A percentile compares a stretch with the other conserved stretches of the same genome.
Evolutionary conservation across 768 basidiomycete genomes (phyloP).

Genomic region (Pisolithus tinctorius): DNA sequence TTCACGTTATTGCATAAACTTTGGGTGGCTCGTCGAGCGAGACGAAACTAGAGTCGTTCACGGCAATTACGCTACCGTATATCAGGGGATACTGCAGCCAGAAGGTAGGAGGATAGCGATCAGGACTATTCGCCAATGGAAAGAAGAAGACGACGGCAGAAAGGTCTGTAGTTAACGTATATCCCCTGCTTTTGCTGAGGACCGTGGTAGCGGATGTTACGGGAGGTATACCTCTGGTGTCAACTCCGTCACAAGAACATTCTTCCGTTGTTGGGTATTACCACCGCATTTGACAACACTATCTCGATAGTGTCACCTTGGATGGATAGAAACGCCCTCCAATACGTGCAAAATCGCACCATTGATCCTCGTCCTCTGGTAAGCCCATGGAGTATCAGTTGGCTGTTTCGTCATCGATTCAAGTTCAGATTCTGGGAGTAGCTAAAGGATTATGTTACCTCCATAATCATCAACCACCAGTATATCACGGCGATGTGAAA

Average conservation of each 20-base stretch:
- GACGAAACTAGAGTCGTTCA: background rate
- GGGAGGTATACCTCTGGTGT: slow-evolving; percentile 7
- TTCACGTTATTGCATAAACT: background rate
- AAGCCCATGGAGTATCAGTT: background rate
- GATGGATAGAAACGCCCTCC: slow-evolving; percentile 3
- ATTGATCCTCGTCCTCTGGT: background rate
- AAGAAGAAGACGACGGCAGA: background rate
- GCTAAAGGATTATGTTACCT: background rate
- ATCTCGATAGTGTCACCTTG: slow-evolving; percentile 16
- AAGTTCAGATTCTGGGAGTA: background rate
- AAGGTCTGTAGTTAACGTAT: background rate
- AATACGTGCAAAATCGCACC: background rate
- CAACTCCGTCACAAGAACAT: slow-evolving; percentile 12
- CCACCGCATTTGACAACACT: slow-evolving; percentile 13
- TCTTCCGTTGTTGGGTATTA: slow-evolving; percentile 10
- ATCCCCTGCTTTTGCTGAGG: background rate
- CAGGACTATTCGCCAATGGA: background rate
- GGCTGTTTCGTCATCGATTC: background rate
- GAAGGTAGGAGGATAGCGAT: background rate
- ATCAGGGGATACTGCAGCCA: background rate
- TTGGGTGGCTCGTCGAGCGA: background rate
- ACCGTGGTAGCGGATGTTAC: background rate
- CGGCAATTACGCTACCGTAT: background rate
- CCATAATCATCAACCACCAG: background rate
- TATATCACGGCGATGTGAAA: background rate